phyloP scores from a whole-genome alignment of 371 early-diverging fungal species.

The Dichotomocladium elegans region DNA sequence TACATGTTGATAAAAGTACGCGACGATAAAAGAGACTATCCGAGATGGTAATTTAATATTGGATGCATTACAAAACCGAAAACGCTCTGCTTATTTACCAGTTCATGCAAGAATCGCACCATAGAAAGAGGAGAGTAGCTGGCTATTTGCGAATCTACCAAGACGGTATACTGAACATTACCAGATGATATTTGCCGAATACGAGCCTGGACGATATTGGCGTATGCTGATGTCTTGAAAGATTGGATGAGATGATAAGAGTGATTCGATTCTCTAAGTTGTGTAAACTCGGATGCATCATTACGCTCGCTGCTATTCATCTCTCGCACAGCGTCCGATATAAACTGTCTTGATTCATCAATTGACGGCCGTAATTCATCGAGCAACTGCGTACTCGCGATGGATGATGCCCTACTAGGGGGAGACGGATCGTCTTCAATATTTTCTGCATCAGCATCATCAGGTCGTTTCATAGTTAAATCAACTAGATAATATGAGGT shows the following conservation, averaged over 20 bases:
- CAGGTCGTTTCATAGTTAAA: conserved; percentile 41
- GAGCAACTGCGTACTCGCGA: conserved; percentile 5
- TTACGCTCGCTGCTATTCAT: conserved; percentile 4
- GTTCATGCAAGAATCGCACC: conserved; percentile 48
- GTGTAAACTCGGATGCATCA: conserved; percentile 19
- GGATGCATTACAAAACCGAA: neutral
- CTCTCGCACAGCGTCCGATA: conserved; percentile 14
- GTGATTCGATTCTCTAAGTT: conserved; percentile 36
- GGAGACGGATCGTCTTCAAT: conserved; percentile 1
- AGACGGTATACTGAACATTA: conserved; percentile 15
- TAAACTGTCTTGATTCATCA: conserved; percentile 7
- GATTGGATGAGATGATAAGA: conserved; percentile 32
- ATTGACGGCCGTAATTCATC: conserved; percentile 7
- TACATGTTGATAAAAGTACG: conserved; percentile 47
- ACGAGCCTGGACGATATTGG: conserved; percentile 10
- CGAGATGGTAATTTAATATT: neutral
- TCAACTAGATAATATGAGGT: conserved; percentile 29
- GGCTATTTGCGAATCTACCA: conserved; percentile 18
- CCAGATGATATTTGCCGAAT: conserved; percentile 8
- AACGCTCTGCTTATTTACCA: conserved; percentile 21
- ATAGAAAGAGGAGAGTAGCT: conserved; percentile 71
- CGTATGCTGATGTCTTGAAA: conserved; percentile 22
- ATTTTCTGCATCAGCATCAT: conserved; percentile 4
- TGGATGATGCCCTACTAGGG: conserved; percentile 9
- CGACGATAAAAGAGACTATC: conserved; percentile 36